Base-by-base conservation (phyloP, 192 early-diverging fungal genomes). In the Linnemannia schmuckeri region DNA sequence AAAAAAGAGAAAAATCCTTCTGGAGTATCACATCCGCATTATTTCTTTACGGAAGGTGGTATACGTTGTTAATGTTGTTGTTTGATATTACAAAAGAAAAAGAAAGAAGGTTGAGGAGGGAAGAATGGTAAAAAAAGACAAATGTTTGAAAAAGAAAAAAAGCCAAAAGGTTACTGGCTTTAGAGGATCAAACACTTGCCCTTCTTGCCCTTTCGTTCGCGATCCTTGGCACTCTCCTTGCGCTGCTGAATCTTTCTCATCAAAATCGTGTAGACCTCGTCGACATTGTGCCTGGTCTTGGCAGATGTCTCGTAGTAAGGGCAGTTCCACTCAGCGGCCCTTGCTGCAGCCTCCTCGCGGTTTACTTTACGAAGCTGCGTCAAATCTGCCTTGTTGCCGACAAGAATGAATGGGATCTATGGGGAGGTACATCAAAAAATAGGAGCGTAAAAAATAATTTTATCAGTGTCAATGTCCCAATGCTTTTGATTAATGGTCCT, bases 311-410 rank as follows among this genome's bases (percentile, higher is more conserved):
- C 95, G 37, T 94, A 89, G 81, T 95, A 95, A 66, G 87, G 85
- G 72, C 94, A 95, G n/a, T 88, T 84, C 94, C 94, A 95, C 80
- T 95, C 94, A 40, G 77, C 78, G 24, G 95, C 95, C 61, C 88
- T 89, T 22, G 85, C 89, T 74, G 88, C 83, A 22, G 93, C 94
- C 49, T 95, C 94, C 8, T 88, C 85, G 8, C 90, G 73, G 30
- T 91, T 81, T 20, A 95, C 94, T 81, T 94, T 93, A 30, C 95
- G 91, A 18, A 91, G 78, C 68, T 92, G 89, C 0, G 78, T 88
- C 80, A 95, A 84, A 83, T 95, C 94, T 10, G 88, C 90, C 81
- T 95, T 97, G 89, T 97, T 97, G 61, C 96, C 96, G 17, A 96
- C 94, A 20, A 97, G 88, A 55, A 97, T 93, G 72, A 97, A 96